phyloP scores from a whole-genome alignment of 495 filamentous ascomycete genomes.

The Podospora australis region DNA sequence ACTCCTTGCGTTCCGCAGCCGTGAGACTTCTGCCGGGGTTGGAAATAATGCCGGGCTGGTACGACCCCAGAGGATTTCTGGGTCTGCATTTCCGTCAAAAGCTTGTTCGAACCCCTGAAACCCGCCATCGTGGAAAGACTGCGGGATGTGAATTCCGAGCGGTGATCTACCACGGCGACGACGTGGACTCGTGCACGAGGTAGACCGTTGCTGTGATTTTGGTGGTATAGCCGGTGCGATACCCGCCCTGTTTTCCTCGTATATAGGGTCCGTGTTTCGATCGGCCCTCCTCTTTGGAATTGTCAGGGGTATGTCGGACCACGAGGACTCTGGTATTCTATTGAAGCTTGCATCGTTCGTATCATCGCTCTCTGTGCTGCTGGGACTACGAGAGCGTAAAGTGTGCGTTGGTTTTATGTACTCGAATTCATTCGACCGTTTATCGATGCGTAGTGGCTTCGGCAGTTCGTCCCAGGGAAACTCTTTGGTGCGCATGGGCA shows the following conservation, averaged over 20 bases:
- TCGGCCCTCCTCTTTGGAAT: constrained; percentile 25
- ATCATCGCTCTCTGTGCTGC: constrained; percentile 9
- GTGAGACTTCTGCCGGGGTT: neutral
- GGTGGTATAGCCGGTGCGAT: neutral
- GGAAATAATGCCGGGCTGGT: too few species aligned
- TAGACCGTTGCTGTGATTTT: constrained; percentile 1
- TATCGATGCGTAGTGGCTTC: constrained; percentile 27
- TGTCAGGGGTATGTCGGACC: constrained; percentile 12
- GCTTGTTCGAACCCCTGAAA: neutral
- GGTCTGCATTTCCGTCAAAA: neutral
- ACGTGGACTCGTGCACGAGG: too few species aligned
- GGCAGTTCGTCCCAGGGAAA: constrained; percentile 14
- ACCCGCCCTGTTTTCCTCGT: neutral
- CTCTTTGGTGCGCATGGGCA: neutral
- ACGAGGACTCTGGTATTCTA: constrained; percentile 16
- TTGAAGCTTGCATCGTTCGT: constrained; percentile 19
- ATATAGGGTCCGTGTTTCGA: neutral
- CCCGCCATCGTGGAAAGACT: neutral
- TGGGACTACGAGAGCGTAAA: constrained; percentile 4
- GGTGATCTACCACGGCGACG: too few species aligned
- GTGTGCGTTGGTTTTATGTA: neutral
- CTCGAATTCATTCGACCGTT: constrained; percentile 15
- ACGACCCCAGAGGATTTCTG: too few species aligned
- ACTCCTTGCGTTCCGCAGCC: constrained; percentile 12
- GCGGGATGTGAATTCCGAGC: too few species aligned